A percentile compares a stretch with the other conserved stretches of the same genome.
Conservation (phyloP, 768 basidiomycete species). For the Collybiopsis confluens region DNA sequence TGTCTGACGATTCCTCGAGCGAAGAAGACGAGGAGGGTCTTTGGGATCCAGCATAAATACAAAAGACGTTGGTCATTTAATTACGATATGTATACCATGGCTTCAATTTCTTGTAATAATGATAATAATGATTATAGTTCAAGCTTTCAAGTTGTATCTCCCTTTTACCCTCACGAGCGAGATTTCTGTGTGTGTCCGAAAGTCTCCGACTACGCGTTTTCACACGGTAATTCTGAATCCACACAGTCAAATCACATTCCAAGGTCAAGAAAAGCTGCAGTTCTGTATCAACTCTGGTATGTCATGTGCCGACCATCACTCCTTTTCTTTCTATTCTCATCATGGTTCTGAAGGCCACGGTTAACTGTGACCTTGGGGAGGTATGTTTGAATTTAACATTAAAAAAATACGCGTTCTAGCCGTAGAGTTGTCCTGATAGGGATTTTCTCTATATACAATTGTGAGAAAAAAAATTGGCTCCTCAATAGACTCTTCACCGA, state of each 20-base stretch:
- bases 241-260: too few relatives aligned
- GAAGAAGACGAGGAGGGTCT: constrained; percentile 1
- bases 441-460: constrained; percentile 46
- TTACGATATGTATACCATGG: too few relatives aligned
- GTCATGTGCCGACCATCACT: not conserved
- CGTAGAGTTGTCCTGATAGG: constrained; percentile 27
- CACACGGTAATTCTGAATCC: too few relatives aligned
- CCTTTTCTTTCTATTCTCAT: not conserved
- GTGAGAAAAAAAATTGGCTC: constrained; percentile 27
- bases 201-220: too few relatives aligned
- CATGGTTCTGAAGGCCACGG: constrained; percentile 33
- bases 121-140: too few relatives aligned
- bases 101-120: too few relatives aligned
- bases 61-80: too few relatives aligned
- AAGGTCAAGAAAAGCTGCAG: too few relatives aligned
- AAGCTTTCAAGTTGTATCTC: too few relatives aligned
- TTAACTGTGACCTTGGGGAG: constrained; percentile 59
- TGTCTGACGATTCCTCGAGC: not conserved
- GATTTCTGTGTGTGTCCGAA: too few relatives aligned
- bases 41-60: constrained; percentile 5
- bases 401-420: not conserved
- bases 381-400: constrained; percentile 18
- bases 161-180: too few relatives aligned
- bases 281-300: not conserved
- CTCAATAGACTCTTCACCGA: not conserved